These are phyloP conservation scores for Penicillium corylophilum DNA, from an alignment of 2,329 filamentous ascomycete species.

Conservation along the genomic window DNA sequence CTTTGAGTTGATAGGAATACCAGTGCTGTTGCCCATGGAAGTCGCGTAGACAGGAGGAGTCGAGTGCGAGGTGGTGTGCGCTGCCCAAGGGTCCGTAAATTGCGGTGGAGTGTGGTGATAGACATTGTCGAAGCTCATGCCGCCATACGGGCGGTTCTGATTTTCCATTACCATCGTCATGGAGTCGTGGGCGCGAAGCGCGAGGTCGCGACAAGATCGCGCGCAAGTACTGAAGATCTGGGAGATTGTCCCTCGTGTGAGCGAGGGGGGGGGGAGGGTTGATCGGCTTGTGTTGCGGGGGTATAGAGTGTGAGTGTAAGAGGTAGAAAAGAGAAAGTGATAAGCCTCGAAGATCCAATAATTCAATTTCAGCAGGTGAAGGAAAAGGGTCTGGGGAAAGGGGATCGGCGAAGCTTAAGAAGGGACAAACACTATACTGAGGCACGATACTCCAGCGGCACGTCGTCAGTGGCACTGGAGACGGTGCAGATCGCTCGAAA, in stretches of 20 bases:
- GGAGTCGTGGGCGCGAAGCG: conserved; percentile 38
- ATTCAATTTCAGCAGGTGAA: conserved; percentile 12
- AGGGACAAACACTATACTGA: conserved; percentile 32
- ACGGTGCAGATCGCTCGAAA: conserved; percentile 41
- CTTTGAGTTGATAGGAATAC: conserved; percentile 57
- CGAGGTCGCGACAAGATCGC: conserved; percentile 13
- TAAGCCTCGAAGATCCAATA: conserved; percentile 18
- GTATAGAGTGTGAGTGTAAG: conserved; percentile 6
- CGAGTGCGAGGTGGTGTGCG: conserved; percentile 55
- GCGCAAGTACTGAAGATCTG: not conserved
- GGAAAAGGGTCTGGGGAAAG: conserved; percentile 40
- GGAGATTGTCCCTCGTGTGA: not conserved
- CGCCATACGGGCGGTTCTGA: conserved; percentile 77
- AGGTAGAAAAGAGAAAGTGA: conserved; percentile 14
- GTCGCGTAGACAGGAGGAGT: conserved; percentile 62
- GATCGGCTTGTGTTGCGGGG: conserved; percentile 18
- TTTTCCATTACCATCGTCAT: conserved; percentile 97
- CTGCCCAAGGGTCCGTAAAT: conserved; percentile 89
- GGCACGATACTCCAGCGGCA: conserved; percentile 21
- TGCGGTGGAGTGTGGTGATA: conserved; percentile 64
- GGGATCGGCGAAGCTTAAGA: conserved; percentile 48
- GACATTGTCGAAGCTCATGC: conserved; percentile 78
- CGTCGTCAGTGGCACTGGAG: conserved; percentile 40
- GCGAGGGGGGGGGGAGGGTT: conserved; percentile 1
- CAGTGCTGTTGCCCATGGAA: conserved; percentile 60